These are phyloP conservation scores for Polychytrium aggregatum DNA, from an alignment of 192 early-diverging fungal species.

Conservation along the genomic window DNA sequence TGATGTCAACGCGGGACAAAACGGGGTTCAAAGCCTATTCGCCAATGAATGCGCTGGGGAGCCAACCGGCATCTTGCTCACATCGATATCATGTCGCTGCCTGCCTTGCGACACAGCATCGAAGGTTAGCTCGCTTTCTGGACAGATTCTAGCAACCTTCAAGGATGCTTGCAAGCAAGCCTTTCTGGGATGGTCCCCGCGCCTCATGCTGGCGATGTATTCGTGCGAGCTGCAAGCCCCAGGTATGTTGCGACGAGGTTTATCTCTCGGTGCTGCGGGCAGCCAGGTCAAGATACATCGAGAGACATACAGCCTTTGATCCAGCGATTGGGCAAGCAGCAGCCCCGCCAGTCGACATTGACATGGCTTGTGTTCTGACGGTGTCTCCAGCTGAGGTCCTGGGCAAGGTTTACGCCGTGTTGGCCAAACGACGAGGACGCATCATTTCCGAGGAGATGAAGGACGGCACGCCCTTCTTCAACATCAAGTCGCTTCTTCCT, in stretches of 20 bases:
- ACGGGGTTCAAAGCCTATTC: too few relatives aligned
- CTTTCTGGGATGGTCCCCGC: slow-evolving; percentile 89
- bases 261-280: too few relatives aligned
- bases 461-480: slow-evolving; percentile 95
- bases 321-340: too few relatives aligned
- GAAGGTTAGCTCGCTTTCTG: slow-evolving; percentile 37
- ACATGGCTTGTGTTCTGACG: not conserved
- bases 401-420: slow-evolving; percentile 91
- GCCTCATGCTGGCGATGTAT: slow-evolving; percentile 93
- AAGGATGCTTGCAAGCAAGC: slow-evolving; percentile 70
- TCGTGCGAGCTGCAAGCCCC: slow-evolving; percentile 91
- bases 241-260: too few relatives aligned
- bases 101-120: too few relatives aligned
- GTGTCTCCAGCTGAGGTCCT: slow-evolving; percentile 63
- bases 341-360: not conserved
- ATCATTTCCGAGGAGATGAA: slow-evolving; percentile 93
- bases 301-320: too few relatives aligned
- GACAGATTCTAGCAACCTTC: slow-evolving; percentile 81
- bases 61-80: too few relatives aligned
- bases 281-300: too few relatives aligned
- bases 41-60: too few relatives aligned
- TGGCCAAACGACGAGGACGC: slow-evolving; percentile 79
- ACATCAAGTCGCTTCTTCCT: slow-evolving; percentile 74
- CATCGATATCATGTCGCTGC: too few relatives aligned
- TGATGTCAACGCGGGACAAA: too few relatives aligned